These are phyloP conservation scores for Metarhizium robertsii DNA, from an alignment of 2,329 filamentous ascomycete species.

Conservation along the genomic window DNA sequence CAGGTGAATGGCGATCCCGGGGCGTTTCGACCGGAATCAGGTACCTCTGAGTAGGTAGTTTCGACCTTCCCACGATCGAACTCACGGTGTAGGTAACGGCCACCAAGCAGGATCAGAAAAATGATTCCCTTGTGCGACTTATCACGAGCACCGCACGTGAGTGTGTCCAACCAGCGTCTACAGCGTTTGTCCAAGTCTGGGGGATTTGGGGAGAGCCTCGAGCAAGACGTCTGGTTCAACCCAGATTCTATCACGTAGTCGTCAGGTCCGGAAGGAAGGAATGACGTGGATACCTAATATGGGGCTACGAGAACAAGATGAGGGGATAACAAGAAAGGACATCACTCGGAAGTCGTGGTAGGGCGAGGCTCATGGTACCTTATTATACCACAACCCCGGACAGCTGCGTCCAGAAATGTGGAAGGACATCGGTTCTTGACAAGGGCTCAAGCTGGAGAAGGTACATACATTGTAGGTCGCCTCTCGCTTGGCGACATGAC, in stretches of 20 bases:
- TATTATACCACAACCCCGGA: neutral
- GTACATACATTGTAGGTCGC: too few relatives aligned
- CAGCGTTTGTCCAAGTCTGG: neutral
- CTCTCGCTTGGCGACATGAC: neutral
- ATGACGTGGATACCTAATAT: neutral
- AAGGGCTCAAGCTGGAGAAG: neutral
- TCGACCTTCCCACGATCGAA: neutral
- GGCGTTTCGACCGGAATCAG: neutral
- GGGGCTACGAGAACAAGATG: neutral
- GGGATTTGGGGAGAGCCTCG: neutral
- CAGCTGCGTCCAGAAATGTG: neutral
- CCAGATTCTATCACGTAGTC: neutral
- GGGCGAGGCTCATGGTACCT: neutral
- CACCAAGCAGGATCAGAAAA: neutral
- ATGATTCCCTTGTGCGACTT: neutral
- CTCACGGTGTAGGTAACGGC: neutral
- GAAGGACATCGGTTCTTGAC: neutral
- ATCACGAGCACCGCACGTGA: slow-evolving; percentile 1
- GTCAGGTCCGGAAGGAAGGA: neutral
- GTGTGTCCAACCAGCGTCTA: neutral
- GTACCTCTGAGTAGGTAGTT: neutral
- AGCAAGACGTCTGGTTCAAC: neutral
- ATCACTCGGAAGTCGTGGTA: neutral
- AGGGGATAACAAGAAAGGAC: neutral
- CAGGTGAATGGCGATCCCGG: neutral